Percentiles rank a stretch among this genome's conserved stretches.
Conservation (phyloP, 129 eudicot species). For the Saposhnikovia divaricata region DNA sequence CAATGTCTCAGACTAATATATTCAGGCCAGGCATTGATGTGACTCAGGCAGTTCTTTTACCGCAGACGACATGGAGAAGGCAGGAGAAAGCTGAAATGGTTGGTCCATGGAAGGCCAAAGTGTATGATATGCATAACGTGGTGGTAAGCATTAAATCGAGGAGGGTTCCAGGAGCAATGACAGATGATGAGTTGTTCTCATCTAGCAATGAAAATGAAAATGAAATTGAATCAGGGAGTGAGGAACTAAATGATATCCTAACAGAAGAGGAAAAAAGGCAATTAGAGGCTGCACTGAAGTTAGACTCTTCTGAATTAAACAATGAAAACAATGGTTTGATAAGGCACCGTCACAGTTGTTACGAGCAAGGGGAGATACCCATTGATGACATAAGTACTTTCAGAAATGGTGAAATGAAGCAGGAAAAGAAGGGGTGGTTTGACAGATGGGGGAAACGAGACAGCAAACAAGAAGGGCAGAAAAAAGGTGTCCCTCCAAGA, state of each 20-base stretch:
- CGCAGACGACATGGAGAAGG: slow-evolving; percentile 47
- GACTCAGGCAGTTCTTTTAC: slow-evolving; percentile 43
- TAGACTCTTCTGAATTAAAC: slow-evolving; percentile 20
- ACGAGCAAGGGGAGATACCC: slow-evolving; percentile 26
- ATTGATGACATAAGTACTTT: slow-evolving; percentile 21
- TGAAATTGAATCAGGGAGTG: slow-evolving; percentile 32
- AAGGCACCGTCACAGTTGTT: slow-evolving; percentile 26
- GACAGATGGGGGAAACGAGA: slow-evolving; percentile 46
- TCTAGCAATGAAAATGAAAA: slow-evolving; percentile 28
- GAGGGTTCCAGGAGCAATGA: slow-evolving; percentile 30
- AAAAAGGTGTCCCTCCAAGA: slow-evolving; percentile 18
- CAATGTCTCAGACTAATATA: slow-evolving; percentile 39
- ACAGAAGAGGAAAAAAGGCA: slow-evolving; percentile 46
- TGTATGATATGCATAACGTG: slow-evolving; percentile 49
- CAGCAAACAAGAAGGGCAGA: slow-evolving; percentile 25
- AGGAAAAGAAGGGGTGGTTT: slow-evolving; percentile 50
- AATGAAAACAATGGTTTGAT: slow-evolving; percentile 21
- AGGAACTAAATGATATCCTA: slow-evolving; percentile 36
- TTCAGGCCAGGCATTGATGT: slow-evolving; percentile 47
- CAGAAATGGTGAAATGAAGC: slow-evolving; percentile 16
- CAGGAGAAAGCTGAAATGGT: slow-evolving; percentile 36
- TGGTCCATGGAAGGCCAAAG: slow-evolving; percentile 41
- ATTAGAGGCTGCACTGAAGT: slow-evolving; percentile 35
- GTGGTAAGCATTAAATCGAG: slow-evolving; percentile 44
- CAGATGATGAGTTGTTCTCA: slow-evolving; percentile 35